Evolutionary conservation across 2,329 filamentous ascomycete species (phyloP), one percentile per base, ranked within the genome.

Genomic region (Teratosphaeria epicoccoides): DNA sequence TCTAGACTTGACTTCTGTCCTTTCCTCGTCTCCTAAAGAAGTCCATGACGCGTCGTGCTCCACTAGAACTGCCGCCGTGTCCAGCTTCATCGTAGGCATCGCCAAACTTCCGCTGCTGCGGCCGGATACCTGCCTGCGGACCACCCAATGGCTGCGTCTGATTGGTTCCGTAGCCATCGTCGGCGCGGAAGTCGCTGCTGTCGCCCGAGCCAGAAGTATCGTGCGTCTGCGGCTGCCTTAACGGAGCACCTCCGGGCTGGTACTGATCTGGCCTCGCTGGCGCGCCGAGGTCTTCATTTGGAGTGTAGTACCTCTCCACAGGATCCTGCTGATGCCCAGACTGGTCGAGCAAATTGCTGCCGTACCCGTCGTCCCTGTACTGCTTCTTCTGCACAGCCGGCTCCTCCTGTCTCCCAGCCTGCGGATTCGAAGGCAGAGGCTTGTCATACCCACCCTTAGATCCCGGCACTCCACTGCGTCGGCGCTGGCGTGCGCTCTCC

Each of bases 1-100:
- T 40, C 43, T 49, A 55, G 26, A 47, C 47, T 48, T 53, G 45
- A 28, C 59, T 55, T 24, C 66, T 58, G 49, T 68, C 87, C 72
- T 85, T 88, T 51, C 87, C 88, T 66, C 90, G 81, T 68, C 90
- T 80, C 61, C 93, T 80, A 76, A 98, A 98, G 70, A 97, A 95
- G 72, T 98, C 91, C 90, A 98, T 97, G 37, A 98, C 93, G 66
- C 88, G 83, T 67, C 90, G 85, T 12, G 90, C 89, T 2, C 89
- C 87, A 52, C 88, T 88, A 57, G 84, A 91, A 68, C 87, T 94
- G 44, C 91, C 91, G 26, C 83, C 83, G 63, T 89, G 76, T 45
- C 73, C 75, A 40, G 33, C 33, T 59, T 88, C 85, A 56, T 80
- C 88, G 66, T 95, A 96, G 1, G 87, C 88, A 62, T 96, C 89